These are phyloP conservation scores for Dissophora ornata DNA, from an alignment of 192 early-diverging fungal genomes.

Conservation along the genomic window DNA sequence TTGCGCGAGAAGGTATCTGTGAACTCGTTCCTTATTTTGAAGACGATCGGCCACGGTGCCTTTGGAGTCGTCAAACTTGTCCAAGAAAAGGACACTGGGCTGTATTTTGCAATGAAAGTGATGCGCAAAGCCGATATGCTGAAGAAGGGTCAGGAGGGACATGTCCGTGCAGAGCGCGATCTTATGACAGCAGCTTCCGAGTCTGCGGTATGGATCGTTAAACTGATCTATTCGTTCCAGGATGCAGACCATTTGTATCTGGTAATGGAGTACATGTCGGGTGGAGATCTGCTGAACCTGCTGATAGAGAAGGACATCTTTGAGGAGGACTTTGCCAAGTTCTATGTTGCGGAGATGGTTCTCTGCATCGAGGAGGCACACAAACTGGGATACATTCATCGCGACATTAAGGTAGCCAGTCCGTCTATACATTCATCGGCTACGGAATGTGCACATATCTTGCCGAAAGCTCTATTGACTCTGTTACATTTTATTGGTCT, in stretches of 20 bases:
- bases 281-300: slow-evolving; percentile 94
- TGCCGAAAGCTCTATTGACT: too few relatives aligned
- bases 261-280: slow-evolving; percentile 97
- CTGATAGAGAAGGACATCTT: slow-evolving; percentile 90
- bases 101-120: slow-evolving; percentile 86
- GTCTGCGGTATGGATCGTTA: slow-evolving; percentile 85
- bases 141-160: slow-evolving; percentile 75
- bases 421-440: too few relatives aligned
- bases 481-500: too few relatives aligned
- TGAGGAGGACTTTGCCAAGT: slow-evolving; percentile 80
- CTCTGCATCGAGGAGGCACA: slow-evolving; percentile 86
- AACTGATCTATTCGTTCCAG: slow-evolving; percentile 93
- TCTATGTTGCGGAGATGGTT: slow-evolving; percentile 91
- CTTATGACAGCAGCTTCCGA: slow-evolving; percentile 69
- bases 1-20: slow-evolving; percentile 53
- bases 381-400: slow-evolving; percentile 73
- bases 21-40: slow-evolving; percentile 73
- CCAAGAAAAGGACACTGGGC: slow-evolving; percentile 76
- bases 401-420: slow-evolving; percentile 76
- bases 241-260: slow-evolving; percentile 90
- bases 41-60: slow-evolving; percentile 80
- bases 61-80: slow-evolving; percentile 87
- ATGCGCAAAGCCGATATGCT: slow-evolving; percentile 80
- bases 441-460: too few relatives aligned
- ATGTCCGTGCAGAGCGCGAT: slow-evolving; percentile 81